A percentile compares a stretch with the other conserved stretches of the same genome.
These are phyloP conservation scores for Colletotrichum tamarilloi DNA, from an alignment of 2,329 filamentous ascomycete species.

Conservation along the genomic window DNA sequence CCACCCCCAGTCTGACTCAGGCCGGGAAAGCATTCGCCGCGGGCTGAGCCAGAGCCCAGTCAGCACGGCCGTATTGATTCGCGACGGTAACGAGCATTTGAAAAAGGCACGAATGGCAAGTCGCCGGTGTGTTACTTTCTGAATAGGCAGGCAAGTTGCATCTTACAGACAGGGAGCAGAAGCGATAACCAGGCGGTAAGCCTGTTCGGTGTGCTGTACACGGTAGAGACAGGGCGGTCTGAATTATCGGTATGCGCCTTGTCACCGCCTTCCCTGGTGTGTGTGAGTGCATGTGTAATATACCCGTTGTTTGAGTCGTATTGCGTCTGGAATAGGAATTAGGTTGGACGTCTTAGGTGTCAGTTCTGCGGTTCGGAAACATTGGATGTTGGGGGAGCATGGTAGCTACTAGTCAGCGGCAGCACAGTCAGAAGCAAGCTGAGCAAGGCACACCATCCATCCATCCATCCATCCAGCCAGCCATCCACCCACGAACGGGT, in stretches of 20 bases:
- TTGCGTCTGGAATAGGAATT: constrained; percentile 16
- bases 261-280: constrained; percentile 25
- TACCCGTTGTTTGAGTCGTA: constrained; percentile 16
- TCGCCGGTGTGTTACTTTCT: not conserved
- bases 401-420: constrained; percentile 17
- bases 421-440: constrained; percentile 5
- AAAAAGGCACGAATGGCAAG: not conserved
- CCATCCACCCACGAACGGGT: not conserved
- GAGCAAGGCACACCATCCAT: not conserved
- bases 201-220: not conserved
- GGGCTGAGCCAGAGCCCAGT: constrained; percentile 8
- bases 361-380: constrained; percentile 22
- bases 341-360: constrained; percentile 18
- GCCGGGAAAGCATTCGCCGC: constrained; percentile 23
- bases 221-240: constrained; percentile 19
- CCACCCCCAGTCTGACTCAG: constrained; percentile 35
- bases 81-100: not conserved
- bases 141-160: not conserved
- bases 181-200: constrained; percentile 5
- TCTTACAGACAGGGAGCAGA: not conserved
- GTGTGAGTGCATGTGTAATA: constrained; percentile 3
- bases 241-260: constrained; percentile 4
- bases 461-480: not conserved
- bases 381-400: constrained; percentile 22
- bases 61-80: constrained; percentile 10